Base-by-base conservation (phyloP, 1,139 yeast species). In the Magnusiomyces magnusii region DNA sequence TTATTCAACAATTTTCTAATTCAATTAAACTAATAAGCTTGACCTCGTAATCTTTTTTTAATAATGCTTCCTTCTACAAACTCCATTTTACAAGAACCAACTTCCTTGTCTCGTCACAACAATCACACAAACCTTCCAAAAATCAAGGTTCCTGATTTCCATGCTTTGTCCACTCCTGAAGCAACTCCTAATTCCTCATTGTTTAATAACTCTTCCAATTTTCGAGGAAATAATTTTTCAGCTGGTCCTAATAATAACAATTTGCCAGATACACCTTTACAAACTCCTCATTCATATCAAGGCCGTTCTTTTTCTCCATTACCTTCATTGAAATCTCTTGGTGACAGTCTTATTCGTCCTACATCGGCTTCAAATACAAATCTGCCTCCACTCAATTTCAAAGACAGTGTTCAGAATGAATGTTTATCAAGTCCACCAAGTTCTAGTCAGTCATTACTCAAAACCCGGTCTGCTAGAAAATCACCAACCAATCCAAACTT, bases 221-320 rank as follows among this genome's bases (percentile, higher is more conserved):
- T 17, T n/a, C 17, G 19, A 39, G 19, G 19, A 15, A 39, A n/a
- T 17, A 10, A 39, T 9, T n/a, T 19, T 39, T 39, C 44, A 9
- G 36, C 36, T 9, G 13, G 10, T 9, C 36, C 36, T 31, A 7
- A 31, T 23, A 19, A 51, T 51, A 51, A 36, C 39, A 39, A 19
- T 21, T 31, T 57, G 15, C 59, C 57, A 24, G 47, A 39, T n/a
- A 53, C 59, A 28, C 59, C 59, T 13, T 15, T 57, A 3, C 52
- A 50, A 31, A 57, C 59, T 1, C 59, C 59, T 2, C 59, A 57
- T 31, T 34, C 59, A n/a, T 28, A 57, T 1, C n/a, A 51, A n/a
- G 15, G 54, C 3, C 15, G 24, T 27, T 57, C 59, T 13, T 57
- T 54, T 50, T 44, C 54, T 21, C 34, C 53, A 17, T 41, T 57